Evolutionary conservation across 345 rosid species (phyloP).

Genomic region (Geranium rotundifolium): DNA sequence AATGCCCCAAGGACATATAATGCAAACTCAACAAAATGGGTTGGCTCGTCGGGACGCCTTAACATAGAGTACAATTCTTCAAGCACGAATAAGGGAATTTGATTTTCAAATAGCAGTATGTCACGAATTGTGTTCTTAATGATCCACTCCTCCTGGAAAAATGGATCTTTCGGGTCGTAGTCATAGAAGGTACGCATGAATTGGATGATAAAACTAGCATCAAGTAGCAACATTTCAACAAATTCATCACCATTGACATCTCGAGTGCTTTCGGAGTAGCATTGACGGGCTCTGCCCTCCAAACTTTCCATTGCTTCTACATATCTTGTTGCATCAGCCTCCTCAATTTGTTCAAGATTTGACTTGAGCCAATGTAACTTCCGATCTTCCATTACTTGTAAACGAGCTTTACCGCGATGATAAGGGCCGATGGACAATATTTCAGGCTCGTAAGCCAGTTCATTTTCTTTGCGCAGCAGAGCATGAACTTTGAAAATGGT

Average conservation of each 20-base stretch:
- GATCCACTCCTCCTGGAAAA: neutral
- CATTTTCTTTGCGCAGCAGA: conserved; percentile 5
- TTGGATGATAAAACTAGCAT: neutral
- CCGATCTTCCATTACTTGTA: conserved; percentile 9
- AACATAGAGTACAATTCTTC: conserved; percentile 3
- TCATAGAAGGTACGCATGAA: neutral
- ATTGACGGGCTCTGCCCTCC: neutral
- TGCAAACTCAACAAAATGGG: neutral
- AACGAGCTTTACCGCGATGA: conserved; percentile 5
- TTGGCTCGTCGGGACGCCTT: neutral
- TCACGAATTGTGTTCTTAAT: neutral
- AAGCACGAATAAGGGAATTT: conserved; percentile 12
- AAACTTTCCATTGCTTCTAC: neutral
- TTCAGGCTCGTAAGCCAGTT: conserved; percentile 15
- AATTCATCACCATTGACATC: neutral
- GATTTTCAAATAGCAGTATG: conserved; percentile 7
- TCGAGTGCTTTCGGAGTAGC: neutral
- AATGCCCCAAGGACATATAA: neutral
- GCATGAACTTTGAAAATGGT: conserved; percentile 11
- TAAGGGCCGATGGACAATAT: conserved; percentile 18
- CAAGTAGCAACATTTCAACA: neutral
- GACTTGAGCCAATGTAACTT: conserved; percentile 7
- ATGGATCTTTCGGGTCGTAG: conserved; percentile 2
- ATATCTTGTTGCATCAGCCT: neutral
- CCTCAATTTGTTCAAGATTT: conserved; percentile 5